phyloP scores from a whole-genome alignment of 805 yeast species.

The Lachancea fermentati region DNA sequence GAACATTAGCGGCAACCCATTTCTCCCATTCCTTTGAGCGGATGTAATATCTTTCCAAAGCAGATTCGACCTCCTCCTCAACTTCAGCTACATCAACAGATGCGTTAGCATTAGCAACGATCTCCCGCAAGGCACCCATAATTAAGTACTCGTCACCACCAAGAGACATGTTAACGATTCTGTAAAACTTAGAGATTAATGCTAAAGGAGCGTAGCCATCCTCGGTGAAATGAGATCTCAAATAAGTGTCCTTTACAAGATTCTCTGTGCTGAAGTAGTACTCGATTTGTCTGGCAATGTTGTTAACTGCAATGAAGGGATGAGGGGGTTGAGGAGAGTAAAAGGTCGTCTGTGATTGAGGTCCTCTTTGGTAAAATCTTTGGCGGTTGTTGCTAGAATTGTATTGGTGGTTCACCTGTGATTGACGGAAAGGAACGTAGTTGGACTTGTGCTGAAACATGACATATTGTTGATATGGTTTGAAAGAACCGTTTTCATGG shows the following conservation, averaged over 20 bases:
- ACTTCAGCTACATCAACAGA: slow-evolving; percentile 24
- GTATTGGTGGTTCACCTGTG: slow-evolving; percentile 11
- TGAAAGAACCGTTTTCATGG: slow-evolving; percentile 8
- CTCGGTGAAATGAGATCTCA: slow-evolving; percentile 62
- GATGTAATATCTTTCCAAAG: slow-evolving; percentile 23
- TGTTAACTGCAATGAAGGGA: slow-evolving; percentile 26
- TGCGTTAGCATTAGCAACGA: slow-evolving; percentile 26
- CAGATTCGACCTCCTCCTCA: slow-evolving; percentile 7
- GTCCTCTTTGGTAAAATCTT: slow-evolving; percentile 4
- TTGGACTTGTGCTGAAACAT: slow-evolving; percentile 2
- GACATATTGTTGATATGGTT: slow-evolving; percentile 11
- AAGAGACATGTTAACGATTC: slow-evolving; percentile 49
- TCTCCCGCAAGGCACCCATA: slow-evolving; percentile 30
- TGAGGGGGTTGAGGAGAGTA: slow-evolving; percentile 12
- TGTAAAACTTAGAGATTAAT: slow-evolving; percentile 24
- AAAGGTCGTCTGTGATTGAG: slow-evolving; percentile 3
- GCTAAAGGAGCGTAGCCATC: slow-evolving; percentile 31
- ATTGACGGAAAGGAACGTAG: slow-evolving; percentile 5
- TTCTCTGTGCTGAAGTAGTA: slow-evolving; percentile 89
- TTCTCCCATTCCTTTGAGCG: slow-evolving; percentile 28
- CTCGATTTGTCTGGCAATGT: slow-evolving; percentile 57
- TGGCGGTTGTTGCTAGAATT: slow-evolving; percentile 12
- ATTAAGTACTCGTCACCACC: slow-evolving; percentile 31
- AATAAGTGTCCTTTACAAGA: slow-evolving; percentile 73
- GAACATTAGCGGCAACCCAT: slow-evolving; percentile 17